Percentiles rank a stretch among this genome's conserved stretches.
These are phyloP conservation scores for Colletotrichum coccodes DNA, from an alignment of 2,329 filamentous ascomycete genomes.

Conservation along the genomic window DNA sequence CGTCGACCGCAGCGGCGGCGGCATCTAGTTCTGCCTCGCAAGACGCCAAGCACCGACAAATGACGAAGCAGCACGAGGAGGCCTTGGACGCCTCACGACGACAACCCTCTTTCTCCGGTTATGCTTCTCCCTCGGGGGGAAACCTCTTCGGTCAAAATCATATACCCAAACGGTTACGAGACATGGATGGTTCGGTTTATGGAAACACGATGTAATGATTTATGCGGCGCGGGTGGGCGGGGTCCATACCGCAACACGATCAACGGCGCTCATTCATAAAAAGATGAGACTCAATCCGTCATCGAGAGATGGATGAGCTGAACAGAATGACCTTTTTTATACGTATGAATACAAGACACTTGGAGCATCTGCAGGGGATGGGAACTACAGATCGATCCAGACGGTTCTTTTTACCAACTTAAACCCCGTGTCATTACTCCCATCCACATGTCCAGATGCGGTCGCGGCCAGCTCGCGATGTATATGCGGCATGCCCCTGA, in stretches of 20 bases:
- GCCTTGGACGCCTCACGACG: no score
- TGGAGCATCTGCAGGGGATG: slow-evolving; percentile 3
- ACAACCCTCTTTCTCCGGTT: no score
- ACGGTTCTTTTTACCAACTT: neutral
- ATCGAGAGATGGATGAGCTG: neutral
- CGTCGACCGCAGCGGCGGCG: slow-evolving; percentile 62
- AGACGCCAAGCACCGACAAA: no score
- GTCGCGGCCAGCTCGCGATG: slow-evolving; percentile 14
- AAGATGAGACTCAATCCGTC: neutral
- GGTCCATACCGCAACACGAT: neutral
- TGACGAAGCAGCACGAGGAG: no score
- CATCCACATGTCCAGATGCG: slow-evolving; percentile 26
- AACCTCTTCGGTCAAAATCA: neutral
- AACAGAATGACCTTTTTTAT: neutral
- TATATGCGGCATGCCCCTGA: slow-evolving; percentile 2
- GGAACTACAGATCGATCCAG: slow-evolving; percentile 5
- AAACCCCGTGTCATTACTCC: slow-evolving; percentile 24
- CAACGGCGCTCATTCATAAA: neutral
- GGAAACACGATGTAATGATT: neutral
- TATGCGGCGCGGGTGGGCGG: neutral
- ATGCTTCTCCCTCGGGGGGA: no score
- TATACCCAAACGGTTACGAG: neutral
- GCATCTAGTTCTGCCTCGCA: no score
- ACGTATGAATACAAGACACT: slow-evolving; percentile 29
- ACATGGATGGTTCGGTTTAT: neutral